Evolutionary conservation across 257 asterid genomes (phyloP), one percentile per base, ranked within the genome.

Genomic region (Ehretia macrophylla): DNA sequence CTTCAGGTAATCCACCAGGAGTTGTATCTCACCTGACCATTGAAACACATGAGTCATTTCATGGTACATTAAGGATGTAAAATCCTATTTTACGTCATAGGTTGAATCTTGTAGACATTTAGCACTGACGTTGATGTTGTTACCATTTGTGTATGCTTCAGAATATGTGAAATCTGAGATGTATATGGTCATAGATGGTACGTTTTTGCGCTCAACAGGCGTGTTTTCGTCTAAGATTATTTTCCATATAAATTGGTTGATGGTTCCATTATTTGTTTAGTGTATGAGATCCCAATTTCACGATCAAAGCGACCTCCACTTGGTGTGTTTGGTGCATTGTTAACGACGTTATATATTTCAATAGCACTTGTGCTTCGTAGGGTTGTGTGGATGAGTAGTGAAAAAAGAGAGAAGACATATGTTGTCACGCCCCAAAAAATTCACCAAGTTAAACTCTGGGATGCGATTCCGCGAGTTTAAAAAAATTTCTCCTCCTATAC

Each of bases 1-100:
- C 82, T n/a, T 79, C 82, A 5, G 67, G 64, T 32, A 80, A 22
- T 2, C 85, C 83, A 0, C 65, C 75, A 0, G 85, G 85, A 0
- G 78, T 75, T 1, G 47, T 42, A 10, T 42, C 3, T 42, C 5
- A 4, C 83, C 81, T 6, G 65, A 62, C 83, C 81, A 80, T 17
- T 77, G 83, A 20, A 74, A 80, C 13, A 71, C 53, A 56, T 76
- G 86, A 0, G 86, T 72, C 68, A 65, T 77, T 51, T 81, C 83
- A 19, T 77, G 81, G 68, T 63, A 60, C 75, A 80, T 14, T 20
- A 76, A 4, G 0, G 14, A 27, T 11, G 17, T 12, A 4, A 52
- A 3, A 10, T 32, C 17, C 10, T 4, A 14, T 16, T 52, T 52
- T 4, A 21, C 17, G 9, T 21, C 17, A 0, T 12, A 10, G 3